phyloP scores from a whole-genome alignment of 345 rosid species.

The Arabidopsis suecica region DNA sequence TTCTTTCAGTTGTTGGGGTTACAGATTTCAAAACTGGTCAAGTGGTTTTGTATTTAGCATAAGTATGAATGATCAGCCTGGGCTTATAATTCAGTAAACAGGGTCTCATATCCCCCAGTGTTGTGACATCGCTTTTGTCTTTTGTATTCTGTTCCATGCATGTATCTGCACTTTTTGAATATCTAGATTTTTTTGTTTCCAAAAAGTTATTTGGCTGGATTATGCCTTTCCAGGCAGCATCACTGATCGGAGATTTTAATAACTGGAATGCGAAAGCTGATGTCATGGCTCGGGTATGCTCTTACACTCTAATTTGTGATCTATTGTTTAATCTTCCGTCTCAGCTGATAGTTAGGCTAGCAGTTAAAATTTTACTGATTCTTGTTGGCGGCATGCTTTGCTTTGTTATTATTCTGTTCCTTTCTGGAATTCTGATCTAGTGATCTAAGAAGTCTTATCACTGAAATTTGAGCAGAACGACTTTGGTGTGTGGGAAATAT shows the following conservation, averaged over 20 bases:
- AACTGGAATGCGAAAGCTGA: slow-evolving; percentile 92
- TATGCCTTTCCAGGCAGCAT: slow-evolving; percentile 69
- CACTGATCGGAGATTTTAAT: slow-evolving; percentile 95
- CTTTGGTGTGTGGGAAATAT: slow-evolving; percentile 97
- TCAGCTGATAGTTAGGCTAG: slow-evolving; percentile 3
- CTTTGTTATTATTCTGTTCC: slow-evolving; percentile 27
- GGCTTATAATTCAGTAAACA: slow-evolving; percentile 6
- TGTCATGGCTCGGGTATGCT: slow-evolving; percentile 77
- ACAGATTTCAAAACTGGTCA: slow-evolving; percentile 21
- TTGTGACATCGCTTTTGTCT: slow-evolving; percentile 16
- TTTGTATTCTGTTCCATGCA: slow-evolving; percentile 11
- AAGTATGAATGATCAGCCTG: slow-evolving; percentile 22
- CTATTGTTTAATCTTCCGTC: slow-evolving; percentile 16
- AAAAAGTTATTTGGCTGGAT: slow-evolving; percentile 23
- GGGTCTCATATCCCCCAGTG: slow-evolving; percentile 12
- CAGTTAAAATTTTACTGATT: neutral
- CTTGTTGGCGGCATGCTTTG: slow-evolving; percentile 13
- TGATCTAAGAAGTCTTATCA: slow-evolving; percentile 21
- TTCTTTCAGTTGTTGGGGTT: slow-evolving; percentile 18
- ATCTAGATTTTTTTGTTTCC: slow-evolving; percentile 15
- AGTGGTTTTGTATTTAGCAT: slow-evolving; percentile 23
- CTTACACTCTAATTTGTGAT: slow-evolving; percentile 25
- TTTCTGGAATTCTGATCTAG: slow-evolving; percentile 20
- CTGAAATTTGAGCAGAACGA: slow-evolving; percentile 62
- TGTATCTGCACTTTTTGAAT: slow-evolving; percentile 22